Evolutionary conservation across 2,329 filamentous ascomycete genomes (phyloP).

Genomic region (Elsinoe necatrix): DNA sequence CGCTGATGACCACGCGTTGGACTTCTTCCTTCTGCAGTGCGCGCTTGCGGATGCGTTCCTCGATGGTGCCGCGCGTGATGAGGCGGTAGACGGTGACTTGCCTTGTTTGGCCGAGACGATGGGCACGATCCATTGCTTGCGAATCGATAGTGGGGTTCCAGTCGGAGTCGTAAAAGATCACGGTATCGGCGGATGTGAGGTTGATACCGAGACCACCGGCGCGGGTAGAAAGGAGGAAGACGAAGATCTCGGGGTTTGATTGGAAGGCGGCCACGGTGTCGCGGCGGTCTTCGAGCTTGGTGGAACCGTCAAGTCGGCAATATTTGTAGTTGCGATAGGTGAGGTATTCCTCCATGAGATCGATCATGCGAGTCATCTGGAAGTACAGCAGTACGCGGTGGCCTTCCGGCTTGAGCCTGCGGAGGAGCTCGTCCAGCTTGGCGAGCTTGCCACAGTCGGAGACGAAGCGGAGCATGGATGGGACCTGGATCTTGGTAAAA

Average conservation of each 20-base stretch:
- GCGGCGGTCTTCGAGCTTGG: slow-evolving; percentile 90
- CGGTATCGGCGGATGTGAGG: slow-evolving; percentile 87
- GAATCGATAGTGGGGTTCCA: slow-evolving; percentile 99
- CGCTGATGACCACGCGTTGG: slow-evolving; percentile 91
- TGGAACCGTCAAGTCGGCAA: slow-evolving; percentile 90
- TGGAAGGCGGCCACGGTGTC: slow-evolving; percentile 98
- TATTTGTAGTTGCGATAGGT: slow-evolving; percentile 99
- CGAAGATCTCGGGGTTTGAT: slow-evolving; percentile 85
- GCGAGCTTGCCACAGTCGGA: slow-evolving; percentile 96
- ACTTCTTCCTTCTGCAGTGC: slow-evolving; percentile 98
- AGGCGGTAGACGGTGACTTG: slow-evolving; percentile 97
- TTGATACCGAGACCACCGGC: slow-evolving; percentile 98
- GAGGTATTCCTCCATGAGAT: slow-evolving; percentile 97
- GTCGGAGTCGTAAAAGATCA: slow-evolving; percentile 99
- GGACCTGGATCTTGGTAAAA: slow-evolving; percentile 85
- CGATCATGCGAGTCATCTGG: slow-evolving; percentile 99
- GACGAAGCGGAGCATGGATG: slow-evolving; percentile 95
- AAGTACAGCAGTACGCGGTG: slow-evolving; percentile 96
- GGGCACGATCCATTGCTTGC: slow-evolving; percentile 97
- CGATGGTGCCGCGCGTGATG: slow-evolving; percentile 92
- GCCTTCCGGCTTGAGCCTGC: slow-evolving; percentile 80
- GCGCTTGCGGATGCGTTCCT: slow-evolving; percentile 94
- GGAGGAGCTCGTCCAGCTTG: slow-evolving; percentile 77
- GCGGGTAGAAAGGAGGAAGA: slow-evolving; percentile 91
- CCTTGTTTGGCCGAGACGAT: slow-evolving; percentile 89